These are phyloP conservation scores for Penicillium rolfsii DNA, from an alignment of 2,329 filamentous ascomycete genomes.

Conservation along the genomic window DNA sequence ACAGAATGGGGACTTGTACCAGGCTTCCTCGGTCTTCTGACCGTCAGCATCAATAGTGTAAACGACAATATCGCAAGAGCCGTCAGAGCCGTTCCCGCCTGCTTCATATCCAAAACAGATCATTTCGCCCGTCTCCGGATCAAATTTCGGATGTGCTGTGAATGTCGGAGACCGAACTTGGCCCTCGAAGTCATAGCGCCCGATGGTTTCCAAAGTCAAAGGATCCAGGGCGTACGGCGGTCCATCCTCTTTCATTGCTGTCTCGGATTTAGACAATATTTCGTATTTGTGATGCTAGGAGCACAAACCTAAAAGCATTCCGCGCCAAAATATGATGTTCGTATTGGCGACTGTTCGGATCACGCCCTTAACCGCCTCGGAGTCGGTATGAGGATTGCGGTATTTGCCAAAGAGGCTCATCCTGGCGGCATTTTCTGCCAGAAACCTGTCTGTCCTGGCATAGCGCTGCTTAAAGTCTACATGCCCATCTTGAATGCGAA, in stretches of 20 bases:
- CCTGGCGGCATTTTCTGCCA: constrained; percentile 43
- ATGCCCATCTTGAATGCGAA: constrained; percentile 47
- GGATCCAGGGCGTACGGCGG: not conserved
- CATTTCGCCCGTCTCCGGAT: not conserved
- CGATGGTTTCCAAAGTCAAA: not conserved
- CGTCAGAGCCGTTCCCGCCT: not conserved
- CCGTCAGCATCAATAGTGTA: constrained; percentile 34
- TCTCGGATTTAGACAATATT: too few relatives aligned
- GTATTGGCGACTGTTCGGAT: not conserved
- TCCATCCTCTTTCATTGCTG: not conserved
- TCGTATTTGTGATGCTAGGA: too few relatives aligned
- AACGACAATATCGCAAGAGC: not conserved
- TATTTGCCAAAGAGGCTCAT: constrained; percentile 58
- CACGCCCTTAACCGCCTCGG: not conserved
- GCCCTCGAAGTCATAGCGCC: not conserved
- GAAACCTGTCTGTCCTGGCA: constrained; percentile 49
- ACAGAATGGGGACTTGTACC: constrained; percentile 56
- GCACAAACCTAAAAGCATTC: not conserved
- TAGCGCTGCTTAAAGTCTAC: constrained; percentile 50
- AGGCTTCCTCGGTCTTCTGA: constrained; percentile 51
- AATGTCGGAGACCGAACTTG: not conserved
- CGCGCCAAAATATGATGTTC: not conserved
- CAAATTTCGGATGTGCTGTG: not conserved
- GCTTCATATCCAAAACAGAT: not conserved
- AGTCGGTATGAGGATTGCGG: constrained; percentile 57